Percentiles rank a stretch among this genome's conserved stretches.
Conservation (phyloP, 768 basidiomycete genomes). For the Amanita jacksonii region DNA sequence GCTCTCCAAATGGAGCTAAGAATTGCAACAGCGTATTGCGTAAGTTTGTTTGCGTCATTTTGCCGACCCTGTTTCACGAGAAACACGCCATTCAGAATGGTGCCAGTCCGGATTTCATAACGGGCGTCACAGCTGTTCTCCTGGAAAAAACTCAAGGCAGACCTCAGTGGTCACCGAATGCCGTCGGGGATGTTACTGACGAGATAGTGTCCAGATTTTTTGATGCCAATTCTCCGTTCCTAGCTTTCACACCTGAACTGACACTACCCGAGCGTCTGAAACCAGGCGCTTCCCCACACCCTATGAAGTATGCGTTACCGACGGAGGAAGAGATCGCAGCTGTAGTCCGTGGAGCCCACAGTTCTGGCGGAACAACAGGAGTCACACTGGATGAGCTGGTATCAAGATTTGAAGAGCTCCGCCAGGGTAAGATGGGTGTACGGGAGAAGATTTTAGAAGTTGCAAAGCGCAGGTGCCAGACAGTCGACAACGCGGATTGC, state of each 20-base stretch:
- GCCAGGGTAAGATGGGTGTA: conserved; percentile 50
- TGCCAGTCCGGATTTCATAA: conserved; percentile 74
- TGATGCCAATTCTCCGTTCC: conserved; percentile 37
- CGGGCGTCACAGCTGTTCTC: conserved; percentile 67
- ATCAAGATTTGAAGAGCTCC: conserved; percentile 38
- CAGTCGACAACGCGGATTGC: conserved; percentile 50
- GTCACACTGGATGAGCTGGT: conserved; percentile 57
- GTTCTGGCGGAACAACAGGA: conserved; percentile 51
- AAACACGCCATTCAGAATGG: conserved; percentile 41
- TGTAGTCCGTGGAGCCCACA: conserved; percentile 55
- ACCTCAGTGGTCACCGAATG: conserved; percentile 66
- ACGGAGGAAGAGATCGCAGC: conserved; percentile 65
- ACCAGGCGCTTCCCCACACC: conserved; percentile 18
- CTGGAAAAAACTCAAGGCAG: conserved; percentile 34
- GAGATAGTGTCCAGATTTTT: conserved; percentile 64
- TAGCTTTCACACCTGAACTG: conserved; percentile 34
- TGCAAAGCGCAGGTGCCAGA: conserved; percentile 53
- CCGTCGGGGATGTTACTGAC: conserved; percentile 48
- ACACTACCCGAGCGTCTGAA: conserved; percentile 27
- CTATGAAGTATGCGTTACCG: conserved; percentile 54
- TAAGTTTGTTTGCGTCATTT: conserved; percentile 33
- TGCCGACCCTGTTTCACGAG: conserved; percentile 11
- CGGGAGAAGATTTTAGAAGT: conserved; percentile 74
- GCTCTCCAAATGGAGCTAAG: conserved; percentile 78
- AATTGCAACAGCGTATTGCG: conserved; percentile 85